These are phyloP conservation scores for Herpetomonas tarakana DNA, from an alignment of 208 protist genomes.

Conservation along the genomic window DNA sequence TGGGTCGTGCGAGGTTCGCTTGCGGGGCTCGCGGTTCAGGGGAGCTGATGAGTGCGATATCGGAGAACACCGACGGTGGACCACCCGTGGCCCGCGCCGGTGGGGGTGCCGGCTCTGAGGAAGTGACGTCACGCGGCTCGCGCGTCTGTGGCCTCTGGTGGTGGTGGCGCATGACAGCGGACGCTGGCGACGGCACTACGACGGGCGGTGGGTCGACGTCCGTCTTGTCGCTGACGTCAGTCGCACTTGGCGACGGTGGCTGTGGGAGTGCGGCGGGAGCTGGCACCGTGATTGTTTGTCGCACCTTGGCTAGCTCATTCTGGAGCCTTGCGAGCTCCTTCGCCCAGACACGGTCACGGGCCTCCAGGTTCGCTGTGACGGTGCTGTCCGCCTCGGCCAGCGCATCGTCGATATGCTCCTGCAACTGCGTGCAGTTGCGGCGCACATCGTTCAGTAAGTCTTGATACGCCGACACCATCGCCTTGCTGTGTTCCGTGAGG, in stretches of 20 bases:
- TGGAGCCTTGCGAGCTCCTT: neutral
- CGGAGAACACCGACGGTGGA: neutral
- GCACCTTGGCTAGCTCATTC: too few species aligned
- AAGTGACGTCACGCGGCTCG: too few species aligned
- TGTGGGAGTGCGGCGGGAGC: too few species aligned
- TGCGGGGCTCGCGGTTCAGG: neutral
- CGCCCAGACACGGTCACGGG: neutral
- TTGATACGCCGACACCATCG: neutral
- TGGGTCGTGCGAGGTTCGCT: neutral
- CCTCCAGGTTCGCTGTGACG: neutral
- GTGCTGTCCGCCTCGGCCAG: neutral
- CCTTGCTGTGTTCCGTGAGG: neutral
- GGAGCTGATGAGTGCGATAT: neutral
- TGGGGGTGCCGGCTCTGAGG: neutral
- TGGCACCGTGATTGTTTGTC: too few species aligned
- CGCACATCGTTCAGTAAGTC: neutral
- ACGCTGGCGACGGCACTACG: too few species aligned
- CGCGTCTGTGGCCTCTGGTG: too few species aligned
- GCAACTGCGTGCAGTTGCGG: neutral
- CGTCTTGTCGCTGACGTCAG: too few species aligned
- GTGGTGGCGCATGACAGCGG: too few species aligned
- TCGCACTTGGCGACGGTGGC: too few species aligned
- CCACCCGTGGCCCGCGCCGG: neutral
- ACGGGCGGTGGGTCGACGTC: too few species aligned
- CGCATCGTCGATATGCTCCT: neutral